These are phyloP conservation scores for Phytophthora colocasiae DNA, from an alignment of 352 stramenopile genomes.

Conservation along the genomic window DNA sequence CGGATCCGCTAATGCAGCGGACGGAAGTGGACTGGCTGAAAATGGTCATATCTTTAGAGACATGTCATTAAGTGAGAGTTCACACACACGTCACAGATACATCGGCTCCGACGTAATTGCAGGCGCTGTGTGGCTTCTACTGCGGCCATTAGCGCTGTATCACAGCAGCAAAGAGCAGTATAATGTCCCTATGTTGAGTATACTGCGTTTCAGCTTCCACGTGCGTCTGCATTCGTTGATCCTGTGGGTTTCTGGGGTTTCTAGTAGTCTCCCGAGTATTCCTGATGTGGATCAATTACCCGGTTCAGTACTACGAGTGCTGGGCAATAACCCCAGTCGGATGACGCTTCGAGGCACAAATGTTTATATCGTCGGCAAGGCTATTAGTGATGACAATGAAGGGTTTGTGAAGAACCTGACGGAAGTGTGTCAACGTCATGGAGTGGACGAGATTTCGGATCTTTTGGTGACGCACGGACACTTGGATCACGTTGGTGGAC, in stretches of 20 bases:
- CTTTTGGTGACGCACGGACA: slow-evolving; percentile 89
- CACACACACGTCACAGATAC: slow-evolving; percentile 31
- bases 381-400: slow-evolving; percentile 85
- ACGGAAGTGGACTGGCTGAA: slow-evolving; percentile 17
- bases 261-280: slow-evolving; percentile 44
- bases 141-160: no score
- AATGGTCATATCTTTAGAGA: no score
- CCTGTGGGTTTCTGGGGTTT: slow-evolving; percentile 54
- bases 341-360: slow-evolving; percentile 93
- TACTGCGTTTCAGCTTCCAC: no score
- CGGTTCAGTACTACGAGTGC: slow-evolving; percentile 66
- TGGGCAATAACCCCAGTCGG: slow-evolving; percentile 86
- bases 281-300: slow-evolving; percentile 54
- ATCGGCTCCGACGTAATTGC: slow-evolving; percentile 17
- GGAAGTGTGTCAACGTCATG: slow-evolving; percentile 44
- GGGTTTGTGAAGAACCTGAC: slow-evolving; percentile 63
- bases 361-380: slow-evolving; percentile 89
- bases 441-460: slow-evolving; percentile 78
- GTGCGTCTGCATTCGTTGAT: slow-evolving; percentile 46
- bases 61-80: no score
- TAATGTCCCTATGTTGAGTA: no score
- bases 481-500: slow-evolving; percentile 88
- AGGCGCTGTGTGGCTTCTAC: background rate
- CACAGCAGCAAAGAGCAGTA: no score
- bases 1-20: slow-evolving; percentile 21